These are phyloP conservation scores for Avena atlantica DNA, from an alignment of 176 grass and related monocot genomes.

Conservation along the genomic window DNA sequence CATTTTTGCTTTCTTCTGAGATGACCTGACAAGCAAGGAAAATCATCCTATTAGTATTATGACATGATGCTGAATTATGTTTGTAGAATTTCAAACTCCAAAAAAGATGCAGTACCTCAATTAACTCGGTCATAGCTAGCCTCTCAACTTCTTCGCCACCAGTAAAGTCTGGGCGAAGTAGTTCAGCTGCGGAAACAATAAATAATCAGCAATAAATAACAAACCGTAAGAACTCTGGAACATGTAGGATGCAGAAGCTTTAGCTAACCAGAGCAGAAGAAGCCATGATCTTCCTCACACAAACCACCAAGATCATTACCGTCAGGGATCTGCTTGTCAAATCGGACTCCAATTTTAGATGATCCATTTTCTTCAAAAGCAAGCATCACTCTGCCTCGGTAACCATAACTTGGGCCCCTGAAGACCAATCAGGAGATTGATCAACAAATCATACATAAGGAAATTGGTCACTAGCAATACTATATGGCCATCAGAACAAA, in stretches of 20 bases:
- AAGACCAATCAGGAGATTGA: conserved; percentile 37
- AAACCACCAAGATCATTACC: conserved; percentile 98
- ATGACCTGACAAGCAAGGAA: conserved; percentile 71
- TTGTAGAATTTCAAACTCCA: neutral
- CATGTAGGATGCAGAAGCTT: conserved; percentile 33
- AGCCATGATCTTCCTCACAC: conserved; percentile 97
- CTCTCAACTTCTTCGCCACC: conserved; percentile 81
- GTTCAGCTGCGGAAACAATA: conserved; percentile 60
- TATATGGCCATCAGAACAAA: conserved; percentile 12
- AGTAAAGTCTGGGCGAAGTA: conserved; percentile 71
- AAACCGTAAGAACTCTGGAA: conserved; percentile 36
- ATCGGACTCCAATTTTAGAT: conserved; percentile 95
- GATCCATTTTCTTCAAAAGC: conserved; percentile 96
- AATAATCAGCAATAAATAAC: conserved; percentile 40
- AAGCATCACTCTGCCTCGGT: conserved; percentile 92
- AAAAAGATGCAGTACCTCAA: conserved; percentile 65
- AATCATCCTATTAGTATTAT: conserved; percentile 28
- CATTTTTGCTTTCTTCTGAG: conserved; percentile 89
- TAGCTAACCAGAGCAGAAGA: conserved; percentile 90
- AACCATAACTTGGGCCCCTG: conserved; percentile 88
- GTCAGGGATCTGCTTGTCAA: conserved; percentile 94
- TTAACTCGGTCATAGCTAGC: conserved; percentile 80
- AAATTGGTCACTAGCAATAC: neutral
- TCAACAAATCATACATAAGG: conserved; percentile 8
- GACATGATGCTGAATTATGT: conserved; percentile 9